phyloP scores from a whole-genome alignment of 345 rosid genomes.

The Turritis glabra region DNA sequence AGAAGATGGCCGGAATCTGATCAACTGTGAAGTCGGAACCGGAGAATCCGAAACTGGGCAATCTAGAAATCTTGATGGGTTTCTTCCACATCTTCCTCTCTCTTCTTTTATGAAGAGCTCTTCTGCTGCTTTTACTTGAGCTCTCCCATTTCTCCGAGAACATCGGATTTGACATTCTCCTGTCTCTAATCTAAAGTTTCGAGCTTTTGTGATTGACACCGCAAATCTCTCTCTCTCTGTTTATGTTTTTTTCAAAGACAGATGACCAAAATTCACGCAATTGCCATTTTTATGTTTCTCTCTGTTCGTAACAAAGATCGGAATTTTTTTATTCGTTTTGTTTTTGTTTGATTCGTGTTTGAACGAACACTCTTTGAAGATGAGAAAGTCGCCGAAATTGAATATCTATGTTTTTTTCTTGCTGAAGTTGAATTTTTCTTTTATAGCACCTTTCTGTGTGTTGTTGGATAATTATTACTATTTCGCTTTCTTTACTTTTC shows the following conservation, averaged over 20 bases:
- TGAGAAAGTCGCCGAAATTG: slow-evolving; percentile 33
- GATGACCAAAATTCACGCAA: slow-evolving; percentile 5
- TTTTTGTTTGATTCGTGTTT: slow-evolving; percentile 26
- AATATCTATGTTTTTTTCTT: not conserved
- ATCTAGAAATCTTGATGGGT: slow-evolving; percentile 46
- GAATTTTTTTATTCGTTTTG: not conserved
- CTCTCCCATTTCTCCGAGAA: slow-evolving; percentile 32
- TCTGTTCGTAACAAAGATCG: slow-evolving; percentile 23
- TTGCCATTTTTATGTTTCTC: slow-evolving; percentile 3
- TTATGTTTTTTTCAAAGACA: not conserved
- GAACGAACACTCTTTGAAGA: slow-evolving; percentile 34
- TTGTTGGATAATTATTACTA: slow-evolving; percentile 1
- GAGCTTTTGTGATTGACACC: slow-evolving; percentile 9
- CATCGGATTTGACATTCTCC: slow-evolving; percentile 36
- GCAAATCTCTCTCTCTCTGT: slow-evolving; percentile 22
- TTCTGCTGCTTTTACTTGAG: slow-evolving; percentile 30
- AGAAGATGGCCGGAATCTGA: slow-evolving; percentile 32
- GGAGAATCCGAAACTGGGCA: slow-evolving; percentile 43
- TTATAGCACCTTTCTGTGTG: slow-evolving; percentile 5
- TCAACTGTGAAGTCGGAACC: slow-evolving; percentile 28
- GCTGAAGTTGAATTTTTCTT: slow-evolving; percentile 11
- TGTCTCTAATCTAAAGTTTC: not conserved
- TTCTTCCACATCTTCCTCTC: slow-evolving; percentile 47
- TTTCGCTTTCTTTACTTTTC: slow-evolving; percentile 4
- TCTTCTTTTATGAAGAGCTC: slow-evolving; percentile 31